phyloP scores from a whole-genome alignment of 192 early-diverging fungal genomes.

The Fimicolochytrium jonesii region DNA sequence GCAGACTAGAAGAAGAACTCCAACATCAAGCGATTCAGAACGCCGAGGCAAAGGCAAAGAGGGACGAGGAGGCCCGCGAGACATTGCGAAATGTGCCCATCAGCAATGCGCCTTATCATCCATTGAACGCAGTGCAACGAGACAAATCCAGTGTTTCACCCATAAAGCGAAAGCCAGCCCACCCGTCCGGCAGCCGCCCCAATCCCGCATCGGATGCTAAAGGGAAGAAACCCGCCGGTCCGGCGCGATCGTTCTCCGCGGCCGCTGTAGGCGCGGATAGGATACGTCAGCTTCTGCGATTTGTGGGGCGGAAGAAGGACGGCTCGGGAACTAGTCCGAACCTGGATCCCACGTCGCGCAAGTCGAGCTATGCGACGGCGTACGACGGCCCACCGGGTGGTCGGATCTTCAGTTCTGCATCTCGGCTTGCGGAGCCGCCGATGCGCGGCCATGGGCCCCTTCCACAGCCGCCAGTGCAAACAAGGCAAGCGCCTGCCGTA shows the following conservation, averaged over 20 bases:
- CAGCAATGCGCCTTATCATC: background rate
- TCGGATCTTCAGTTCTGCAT: background rate
- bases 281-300: background rate
- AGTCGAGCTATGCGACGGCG: conserved; percentile 3
- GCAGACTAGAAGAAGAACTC: background rate
- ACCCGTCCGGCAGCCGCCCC: background rate
- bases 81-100: too few species aligned
- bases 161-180: background rate
- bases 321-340: too few species aligned
- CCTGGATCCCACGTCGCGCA: background rate
- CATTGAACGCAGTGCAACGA: background rate
- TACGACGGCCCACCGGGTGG: background rate
- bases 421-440: too few species aligned
- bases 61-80: too few species aligned
- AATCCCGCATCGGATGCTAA: too few species aligned
- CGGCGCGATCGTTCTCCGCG: too few species aligned
- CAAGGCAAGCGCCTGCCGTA: too few species aligned
- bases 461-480: too few species aligned
- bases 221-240: background rate
- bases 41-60: too few species aligned
- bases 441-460: too few species aligned
- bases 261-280: background rate
- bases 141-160: background rate
- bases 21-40: too few species aligned
- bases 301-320: background rate